phyloP scores from a whole-genome alignment of 345 rosid genomes.

The Laguncularia racemosa region DNA sequence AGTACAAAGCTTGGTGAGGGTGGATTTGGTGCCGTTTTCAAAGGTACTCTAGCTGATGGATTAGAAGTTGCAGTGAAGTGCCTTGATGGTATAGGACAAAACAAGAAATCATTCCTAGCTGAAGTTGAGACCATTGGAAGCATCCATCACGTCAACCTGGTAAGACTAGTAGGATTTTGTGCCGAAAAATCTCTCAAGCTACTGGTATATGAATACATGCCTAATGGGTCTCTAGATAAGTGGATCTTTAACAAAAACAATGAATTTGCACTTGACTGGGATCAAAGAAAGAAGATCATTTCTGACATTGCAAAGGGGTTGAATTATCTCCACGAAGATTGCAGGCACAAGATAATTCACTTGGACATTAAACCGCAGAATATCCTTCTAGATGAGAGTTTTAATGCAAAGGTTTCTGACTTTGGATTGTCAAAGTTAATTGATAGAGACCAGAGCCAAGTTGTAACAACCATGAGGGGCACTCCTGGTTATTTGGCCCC shows the following conservation, averaged over 20 bases:
- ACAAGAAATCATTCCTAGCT: slow-evolving; percentile 19
- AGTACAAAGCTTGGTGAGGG: slow-evolving; percentile 21
- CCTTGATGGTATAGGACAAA: slow-evolving; percentile 12
- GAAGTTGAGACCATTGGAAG: slow-evolving; percentile 27
- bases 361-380: slow-evolving; percentile 12
- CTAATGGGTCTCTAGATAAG: slow-evolving; percentile 16
- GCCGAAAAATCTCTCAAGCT: slow-evolving; percentile 15
- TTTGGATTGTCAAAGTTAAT: slow-evolving; percentile 14
- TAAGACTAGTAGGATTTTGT: slow-evolving; percentile 24
- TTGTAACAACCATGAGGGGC: slow-evolving; percentile 9
- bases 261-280: slow-evolving; percentile 11
- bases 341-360: slow-evolving; percentile 15
- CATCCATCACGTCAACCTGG: slow-evolving; percentile 29
- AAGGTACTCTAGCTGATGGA: slow-evolving; percentile 17
- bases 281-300: slow-evolving; percentile 21
- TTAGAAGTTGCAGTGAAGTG: slow-evolving; percentile 24
- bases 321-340: slow-evolving; percentile 22
- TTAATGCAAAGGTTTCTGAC: slow-evolving; percentile 14
- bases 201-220: slow-evolving; percentile 22
- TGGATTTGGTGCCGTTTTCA: slow-evolving; percentile 28
- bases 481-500: slow-evolving; percentile 10
- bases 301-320: slow-evolving; percentile 28
- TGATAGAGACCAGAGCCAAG: slow-evolving; percentile 6
- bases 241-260: slow-evolving; percentile 17
- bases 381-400: slow-evolving; percentile 10